phyloP scores from a whole-genome alignment of 805 yeast species.

The Ogataea salicorniae region DNA sequence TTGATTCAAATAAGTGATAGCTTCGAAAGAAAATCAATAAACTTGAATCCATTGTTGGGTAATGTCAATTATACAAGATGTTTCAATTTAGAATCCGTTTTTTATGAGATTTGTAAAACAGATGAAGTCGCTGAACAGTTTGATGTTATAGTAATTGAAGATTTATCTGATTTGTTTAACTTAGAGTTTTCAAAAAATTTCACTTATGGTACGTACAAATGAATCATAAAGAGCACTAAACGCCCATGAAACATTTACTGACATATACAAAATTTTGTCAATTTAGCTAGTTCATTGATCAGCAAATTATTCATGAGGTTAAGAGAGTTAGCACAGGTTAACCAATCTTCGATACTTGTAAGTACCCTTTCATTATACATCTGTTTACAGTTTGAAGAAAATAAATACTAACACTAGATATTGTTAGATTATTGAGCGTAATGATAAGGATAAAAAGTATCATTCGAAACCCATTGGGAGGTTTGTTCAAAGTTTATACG shows the following conservation, averaged over 20 bases:
- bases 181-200: constrained; percentile 19
- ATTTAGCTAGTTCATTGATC: constrained; percentile 16
- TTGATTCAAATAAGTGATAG: constrained; percentile 1
- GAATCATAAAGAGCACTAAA: not conserved
- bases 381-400: not conserved
- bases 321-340: constrained; percentile 19
- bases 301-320: constrained; percentile 14
- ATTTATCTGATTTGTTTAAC: constrained; percentile 24
- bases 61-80: constrained; percentile 12
- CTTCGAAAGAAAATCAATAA: not conserved
- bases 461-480: constrained; percentile 19
- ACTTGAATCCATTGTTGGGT: not conserved
- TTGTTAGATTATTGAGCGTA: constrained; percentile 15
- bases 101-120: constrained; percentile 6
- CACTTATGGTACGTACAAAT: constrained; percentile 18
- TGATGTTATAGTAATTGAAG: constrained; percentile 24
- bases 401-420: not conserved
- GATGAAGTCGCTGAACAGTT: not conserved
- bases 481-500: constrained; percentile 18
- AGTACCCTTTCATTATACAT: constrained; percentile 8
- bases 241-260: not conserved
- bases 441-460: constrained; percentile 4
- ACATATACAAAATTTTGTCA: not conserved
- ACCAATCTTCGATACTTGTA: constrained; percentile 18
- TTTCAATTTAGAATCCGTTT: constrained; percentile 10